Conservation (phyloP, 2,329 filamentous ascomycete species). For the Colletotrichum sansevieriae region DNA sequence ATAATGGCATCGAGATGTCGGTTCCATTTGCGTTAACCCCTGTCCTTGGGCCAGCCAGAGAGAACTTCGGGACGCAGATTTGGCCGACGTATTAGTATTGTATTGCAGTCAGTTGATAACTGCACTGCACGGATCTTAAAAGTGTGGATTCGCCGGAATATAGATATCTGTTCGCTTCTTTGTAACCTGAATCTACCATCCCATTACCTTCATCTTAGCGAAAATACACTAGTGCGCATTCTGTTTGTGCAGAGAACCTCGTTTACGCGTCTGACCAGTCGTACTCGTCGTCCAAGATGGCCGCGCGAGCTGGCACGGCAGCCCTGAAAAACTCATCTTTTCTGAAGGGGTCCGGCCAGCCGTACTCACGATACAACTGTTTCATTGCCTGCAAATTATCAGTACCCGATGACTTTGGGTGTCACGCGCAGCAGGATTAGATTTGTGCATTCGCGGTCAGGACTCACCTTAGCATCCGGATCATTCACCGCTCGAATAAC, state of each 20-base stretch:
- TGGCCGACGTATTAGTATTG: constrained; percentile 31
- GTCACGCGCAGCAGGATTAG: neutral
- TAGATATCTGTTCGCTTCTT: too few relatives aligned
- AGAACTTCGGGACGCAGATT: constrained; percentile 45
- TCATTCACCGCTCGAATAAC: constrained; percentile 7
- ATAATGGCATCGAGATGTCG: constrained; percentile 12
- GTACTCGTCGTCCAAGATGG: constrained; percentile 23
- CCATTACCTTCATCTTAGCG: too few relatives aligned
- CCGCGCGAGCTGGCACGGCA: constrained; percentile 13
- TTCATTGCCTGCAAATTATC: constrained; percentile 13
- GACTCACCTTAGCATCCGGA: constrained; percentile 26
- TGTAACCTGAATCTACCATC: too few relatives aligned
- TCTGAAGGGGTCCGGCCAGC: constrained; percentile 18
- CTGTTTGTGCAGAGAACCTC: too few relatives aligned
- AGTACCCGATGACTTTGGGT: neutral
- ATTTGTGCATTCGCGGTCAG: neutral
- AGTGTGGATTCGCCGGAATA: too few relatives aligned
- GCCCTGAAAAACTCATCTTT: constrained; percentile 27
- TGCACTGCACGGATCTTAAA: too few relatives aligned
- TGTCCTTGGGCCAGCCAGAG: constrained; percentile 41
- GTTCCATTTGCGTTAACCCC: constrained; percentile 20
- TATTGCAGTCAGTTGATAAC: too few relatives aligned
- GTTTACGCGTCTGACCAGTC: constrained; percentile 23
- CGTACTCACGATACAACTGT: constrained; percentile 16
- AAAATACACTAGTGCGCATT: too few relatives aligned